Conservation (phyloP, 73 alveolate species). For the Symbiodinium pilosum region DNA sequence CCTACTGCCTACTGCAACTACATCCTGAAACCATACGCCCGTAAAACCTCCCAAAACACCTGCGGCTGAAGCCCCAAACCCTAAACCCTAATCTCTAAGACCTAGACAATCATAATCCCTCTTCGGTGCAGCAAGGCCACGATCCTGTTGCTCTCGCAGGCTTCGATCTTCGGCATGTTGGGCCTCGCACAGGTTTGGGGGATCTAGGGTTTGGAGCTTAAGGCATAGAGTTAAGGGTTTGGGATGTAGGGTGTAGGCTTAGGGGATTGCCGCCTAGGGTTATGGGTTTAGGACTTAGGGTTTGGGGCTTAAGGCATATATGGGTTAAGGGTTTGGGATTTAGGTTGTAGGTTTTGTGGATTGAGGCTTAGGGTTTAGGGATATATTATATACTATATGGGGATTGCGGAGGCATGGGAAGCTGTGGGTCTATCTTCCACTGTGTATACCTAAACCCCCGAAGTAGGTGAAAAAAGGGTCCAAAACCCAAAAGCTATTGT, state of each 20-base stretch:
- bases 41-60: neutral
- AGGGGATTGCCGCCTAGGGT: neutral
- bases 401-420: too few species aligned
- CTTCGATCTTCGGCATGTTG: slow-evolving; percentile 74
- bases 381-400: too few species aligned
- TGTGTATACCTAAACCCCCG: neutral
- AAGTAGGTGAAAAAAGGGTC: too few species aligned
- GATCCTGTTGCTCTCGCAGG: slow-evolving; percentile 74
- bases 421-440: too few species aligned
- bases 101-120: neutral
- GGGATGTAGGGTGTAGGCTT: too few species aligned
- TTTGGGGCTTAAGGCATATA: neutral
- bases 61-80: neutral
- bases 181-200: neutral
- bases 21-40: neutral
- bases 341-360: too few species aligned
- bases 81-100: neutral
- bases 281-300: neutral
- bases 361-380: too few species aligned
- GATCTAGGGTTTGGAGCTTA: neutral
- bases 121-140: neutral
- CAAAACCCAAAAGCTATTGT: too few species aligned
- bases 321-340: too few species aligned
- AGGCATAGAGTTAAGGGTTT: too few species aligned
- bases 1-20: neutral